These are phyloP conservation scores for Breynia disticha DNA, from an alignment of 441 rosid species.

Conservation along the genomic window DNA sequence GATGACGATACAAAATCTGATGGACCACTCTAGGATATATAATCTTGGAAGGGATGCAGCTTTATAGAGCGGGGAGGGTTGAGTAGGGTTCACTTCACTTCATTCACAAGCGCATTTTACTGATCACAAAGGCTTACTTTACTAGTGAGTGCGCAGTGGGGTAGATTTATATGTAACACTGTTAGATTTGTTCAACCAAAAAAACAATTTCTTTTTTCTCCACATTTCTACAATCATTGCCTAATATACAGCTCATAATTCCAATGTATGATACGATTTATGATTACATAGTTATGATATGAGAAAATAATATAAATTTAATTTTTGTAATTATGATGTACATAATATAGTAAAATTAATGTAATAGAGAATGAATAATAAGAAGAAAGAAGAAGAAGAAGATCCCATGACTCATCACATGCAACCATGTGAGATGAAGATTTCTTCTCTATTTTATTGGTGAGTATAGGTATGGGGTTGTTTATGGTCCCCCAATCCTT, in stretches of 20 bases:
- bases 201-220: too few relatives aligned
- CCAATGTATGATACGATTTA: too few relatives aligned
- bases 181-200: too few relatives aligned
- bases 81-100: slow-evolving; percentile 34
- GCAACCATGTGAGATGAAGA: slow-evolving; percentile 39
- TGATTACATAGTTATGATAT: too few relatives aligned
- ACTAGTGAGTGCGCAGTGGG: slow-evolving; percentile 40
- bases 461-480: slow-evolving; percentile 37
- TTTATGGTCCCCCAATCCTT: slow-evolving; percentile 43
- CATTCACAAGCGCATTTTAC: slow-evolving; percentile 17
- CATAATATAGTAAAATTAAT: too few relatives aligned
- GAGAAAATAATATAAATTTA: too few relatives aligned
- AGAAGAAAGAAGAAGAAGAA: background rate
- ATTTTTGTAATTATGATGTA: too few relatives aligned
- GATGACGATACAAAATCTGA: slow-evolving; percentile 17
- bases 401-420: slow-evolving; percentile 38
- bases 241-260: too few relatives aligned
- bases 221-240: too few relatives aligned
- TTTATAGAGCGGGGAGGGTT: slow-evolving; percentile 28
- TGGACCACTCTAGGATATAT: slow-evolving; percentile 45
- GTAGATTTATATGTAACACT: slow-evolving; percentile 14
- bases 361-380: background rate
- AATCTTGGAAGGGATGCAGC: slow-evolving; percentile 28
- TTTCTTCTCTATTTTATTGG: slow-evolving; percentile 18
- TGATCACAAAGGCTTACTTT: slow-evolving; percentile 18